These are phyloP conservation scores for Leucaena leucocephala DNA, from an alignment of 306 rosid genomes.

Conservation along the genomic window DNA sequence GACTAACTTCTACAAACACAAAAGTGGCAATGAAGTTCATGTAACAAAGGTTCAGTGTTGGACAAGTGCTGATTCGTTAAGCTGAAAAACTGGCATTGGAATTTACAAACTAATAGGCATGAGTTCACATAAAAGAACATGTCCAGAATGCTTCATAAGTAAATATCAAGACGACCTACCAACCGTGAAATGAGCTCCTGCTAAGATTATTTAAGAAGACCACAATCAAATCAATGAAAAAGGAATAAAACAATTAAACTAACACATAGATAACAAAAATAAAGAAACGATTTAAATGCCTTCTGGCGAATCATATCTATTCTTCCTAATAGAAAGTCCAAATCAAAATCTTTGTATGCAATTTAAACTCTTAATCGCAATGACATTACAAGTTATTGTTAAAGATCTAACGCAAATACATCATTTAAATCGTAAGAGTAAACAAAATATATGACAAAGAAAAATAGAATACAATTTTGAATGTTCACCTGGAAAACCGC, in stretches of 20 bases:
- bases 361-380: constrained; percentile 1
- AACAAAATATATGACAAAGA: neutral
- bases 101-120: neutral
- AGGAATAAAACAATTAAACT: constrained; percentile 10
- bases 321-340: neutral
- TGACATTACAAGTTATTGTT: neutral
- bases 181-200: neutral
- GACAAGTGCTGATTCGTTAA: neutral
- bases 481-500: constrained; percentile 53
- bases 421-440: neutral
- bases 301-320: constrained; percentile 11
- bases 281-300: neutral
- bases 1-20: neutral
- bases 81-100: neutral
- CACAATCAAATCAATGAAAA: constrained; percentile 1
- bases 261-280: neutral
- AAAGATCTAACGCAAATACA: neutral
- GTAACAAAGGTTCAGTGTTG: neutral
- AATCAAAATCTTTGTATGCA: neutral
- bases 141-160: neutral
- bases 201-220: neutral
- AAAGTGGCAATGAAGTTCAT: neutral
- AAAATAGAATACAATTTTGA: neutral
- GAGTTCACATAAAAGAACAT: neutral
- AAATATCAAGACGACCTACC: neutral